Conservation (phyloP, 2,329 filamentous ascomycete species). For the Sordariomycetes sp. region DNA sequence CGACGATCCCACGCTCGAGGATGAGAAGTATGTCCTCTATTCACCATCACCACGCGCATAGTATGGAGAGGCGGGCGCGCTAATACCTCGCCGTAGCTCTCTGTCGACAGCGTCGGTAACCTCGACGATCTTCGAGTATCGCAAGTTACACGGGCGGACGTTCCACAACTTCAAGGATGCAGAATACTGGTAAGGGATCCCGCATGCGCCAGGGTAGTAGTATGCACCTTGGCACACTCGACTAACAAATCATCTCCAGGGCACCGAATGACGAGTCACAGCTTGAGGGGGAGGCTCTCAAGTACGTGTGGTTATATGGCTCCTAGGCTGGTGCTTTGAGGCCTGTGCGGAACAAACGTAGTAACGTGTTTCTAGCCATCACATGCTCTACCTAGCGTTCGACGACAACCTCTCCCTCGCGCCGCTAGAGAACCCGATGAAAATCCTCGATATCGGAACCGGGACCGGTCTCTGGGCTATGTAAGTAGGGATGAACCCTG, state of each 20-base stretch:
- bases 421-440: conserved; percentile 9
- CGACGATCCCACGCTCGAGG: too few relatives aligned
- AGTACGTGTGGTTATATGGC: conserved; percentile 3
- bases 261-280: conserved; percentile 11
- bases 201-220: background rate
- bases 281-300: conserved; percentile 8
- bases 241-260: conserved; percentile 1
- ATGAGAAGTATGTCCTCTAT: too few relatives aligned
- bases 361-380: conserved; percentile 7
- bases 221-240: background rate
- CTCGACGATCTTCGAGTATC: background rate
- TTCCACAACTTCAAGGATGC: conserved; percentile 17
- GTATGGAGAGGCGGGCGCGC: too few relatives aligned
- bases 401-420: conserved; percentile 18
- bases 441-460: conserved; percentile 36
- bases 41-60: too few relatives aligned
- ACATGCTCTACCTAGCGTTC: conserved; percentile 9
- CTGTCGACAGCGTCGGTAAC: background rate
- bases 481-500: conserved; percentile 25
- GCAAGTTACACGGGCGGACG: conserved; percentile 14
- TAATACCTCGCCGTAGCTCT: background rate
- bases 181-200: conserved; percentile 13
- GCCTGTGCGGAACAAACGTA: background rate
- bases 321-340: background rate
- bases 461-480: conserved; percentile 45